These are phyloP conservation scores for Pontederia paniculata DNA, from an alignment of 176 grass and related monocot genomes.

Conservation along the genomic window DNA sequence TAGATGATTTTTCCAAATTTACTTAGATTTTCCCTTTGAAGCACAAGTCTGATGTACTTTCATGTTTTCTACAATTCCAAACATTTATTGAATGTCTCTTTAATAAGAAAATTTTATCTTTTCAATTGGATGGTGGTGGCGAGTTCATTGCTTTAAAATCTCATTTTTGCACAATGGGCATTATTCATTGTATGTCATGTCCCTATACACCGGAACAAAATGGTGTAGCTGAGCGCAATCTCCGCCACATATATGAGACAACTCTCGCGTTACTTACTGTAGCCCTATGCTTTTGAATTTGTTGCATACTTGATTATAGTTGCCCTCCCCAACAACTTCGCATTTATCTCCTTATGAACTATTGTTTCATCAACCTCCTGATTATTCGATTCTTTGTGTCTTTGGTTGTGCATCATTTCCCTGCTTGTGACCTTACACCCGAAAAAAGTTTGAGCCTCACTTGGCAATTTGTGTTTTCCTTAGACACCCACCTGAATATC, in stretches of 20 bases:
- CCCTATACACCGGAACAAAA: conserved; percentile 3
- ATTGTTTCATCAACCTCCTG: not conserved
- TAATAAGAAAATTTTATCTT: too few relatives aligned
- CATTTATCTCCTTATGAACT: too few relatives aligned
- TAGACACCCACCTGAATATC: not conserved
- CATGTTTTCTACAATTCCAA: too few relatives aligned
- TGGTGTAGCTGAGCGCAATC: not conserved
- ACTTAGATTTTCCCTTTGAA: conserved; percentile 1
- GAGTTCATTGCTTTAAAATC: too few relatives aligned
- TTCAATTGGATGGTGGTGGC: not conserved
- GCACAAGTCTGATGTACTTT: too few relatives aligned
- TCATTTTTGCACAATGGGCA: not conserved
- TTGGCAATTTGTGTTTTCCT: not conserved
- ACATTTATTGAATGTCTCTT: too few relatives aligned
- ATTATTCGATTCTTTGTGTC: not conserved
- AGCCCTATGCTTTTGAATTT: not conserved
- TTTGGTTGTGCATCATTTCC: not conserved
- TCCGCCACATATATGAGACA: conserved; percentile 3
- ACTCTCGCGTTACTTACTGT: not conserved
- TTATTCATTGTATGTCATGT: not conserved
- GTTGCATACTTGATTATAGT: too few relatives aligned
- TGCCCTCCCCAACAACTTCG: not conserved
- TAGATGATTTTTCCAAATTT: too few relatives aligned
- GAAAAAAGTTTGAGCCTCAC: not conserved
- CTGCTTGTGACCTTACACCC: too few relatives aligned